phyloP scores from a whole-genome alignment of 2,329 filamentous ascomycete genomes.

The Drechmeria coniospora region DNA sequence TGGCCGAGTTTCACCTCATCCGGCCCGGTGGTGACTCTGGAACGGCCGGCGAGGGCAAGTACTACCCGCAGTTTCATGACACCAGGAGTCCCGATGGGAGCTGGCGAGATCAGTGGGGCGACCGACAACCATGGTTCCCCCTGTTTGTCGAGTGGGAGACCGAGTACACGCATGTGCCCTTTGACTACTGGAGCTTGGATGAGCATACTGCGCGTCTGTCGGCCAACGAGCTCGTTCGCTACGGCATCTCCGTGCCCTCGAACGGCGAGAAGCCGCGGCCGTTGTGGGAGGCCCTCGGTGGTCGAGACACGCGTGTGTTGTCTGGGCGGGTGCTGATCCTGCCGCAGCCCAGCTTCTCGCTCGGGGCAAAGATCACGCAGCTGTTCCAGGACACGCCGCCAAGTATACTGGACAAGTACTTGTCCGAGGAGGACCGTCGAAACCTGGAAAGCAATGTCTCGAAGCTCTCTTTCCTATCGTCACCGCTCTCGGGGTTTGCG shows the following conservation, averaged over 20 bases:
- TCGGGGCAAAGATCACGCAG: slow-evolving; percentile 17
- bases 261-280: not conserved
- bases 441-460: slow-evolving; percentile 2
- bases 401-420: slow-evolving; percentile 5
- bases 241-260: slow-evolving; percentile 2
- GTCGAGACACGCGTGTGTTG: slow-evolving; percentile 11
- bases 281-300: slow-evolving; percentile 2
- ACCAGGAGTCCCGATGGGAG: not conserved
- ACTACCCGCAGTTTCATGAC: slow-evolving; percentile 6
- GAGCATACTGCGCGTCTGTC: slow-evolving; percentile 8
- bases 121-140: slow-evolving; percentile 23
- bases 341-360: slow-evolving; percentile 21
- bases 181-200: slow-evolving; percentile 15
- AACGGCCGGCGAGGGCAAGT: not conserved
- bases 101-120: slow-evolving; percentile 16
- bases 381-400: slow-evolving; percentile 15
- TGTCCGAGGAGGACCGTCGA: slow-evolving; percentile 4
- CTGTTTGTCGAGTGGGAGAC: slow-evolving; percentile 28
- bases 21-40: slow-evolving; percentile 1
- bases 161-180: slow-evolving; percentile 23
- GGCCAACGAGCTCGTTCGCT: slow-evolving; percentile 1
- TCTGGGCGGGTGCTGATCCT: slow-evolving; percentile 23
- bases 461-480: slow-evolving; percentile 10
- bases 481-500: slow-evolving; percentile 16
- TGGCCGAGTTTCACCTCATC: slow-evolving; percentile 3